Percentiles rank a stretch among this genome's conserved stretches.
Evolutionary conservation across 305 asterid species (phyloP).

Genomic region (Solanum chacoense): DNA sequence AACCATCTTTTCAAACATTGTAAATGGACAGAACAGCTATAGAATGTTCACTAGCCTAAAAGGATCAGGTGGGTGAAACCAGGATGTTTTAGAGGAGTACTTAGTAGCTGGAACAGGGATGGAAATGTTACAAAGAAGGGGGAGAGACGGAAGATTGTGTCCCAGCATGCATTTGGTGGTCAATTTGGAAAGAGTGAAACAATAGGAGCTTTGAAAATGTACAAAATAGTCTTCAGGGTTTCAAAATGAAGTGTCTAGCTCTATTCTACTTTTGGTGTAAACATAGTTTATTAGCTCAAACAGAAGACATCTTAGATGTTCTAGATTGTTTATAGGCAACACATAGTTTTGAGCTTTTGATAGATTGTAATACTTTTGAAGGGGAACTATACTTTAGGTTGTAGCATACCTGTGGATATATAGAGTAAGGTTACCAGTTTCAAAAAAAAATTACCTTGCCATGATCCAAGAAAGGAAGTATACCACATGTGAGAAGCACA

Average conservation of each 20-base stretch:
- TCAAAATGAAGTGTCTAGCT: background rate
- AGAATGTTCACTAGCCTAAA: background rate
- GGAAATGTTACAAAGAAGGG: background rate
- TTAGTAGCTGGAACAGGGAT: background rate
- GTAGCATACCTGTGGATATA: background rate
- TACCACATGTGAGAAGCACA: background rate
- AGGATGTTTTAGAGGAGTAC: background rate
- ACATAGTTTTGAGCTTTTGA: background rate
- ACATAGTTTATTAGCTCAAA: background rate
- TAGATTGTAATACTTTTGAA: background rate
- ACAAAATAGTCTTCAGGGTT: background rate
- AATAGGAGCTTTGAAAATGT: background rate
- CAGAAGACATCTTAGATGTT: background rate
- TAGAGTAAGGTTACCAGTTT: background rate
- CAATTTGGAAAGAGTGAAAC: background rate
- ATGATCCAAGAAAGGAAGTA: background rate
- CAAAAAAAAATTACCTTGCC: background rate
- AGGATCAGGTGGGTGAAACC: background rate
- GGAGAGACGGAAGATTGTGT: background rate
- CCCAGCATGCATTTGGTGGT: background rate
- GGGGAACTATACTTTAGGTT: background rate
- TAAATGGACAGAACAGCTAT: background rate
- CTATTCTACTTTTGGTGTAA: background rate
- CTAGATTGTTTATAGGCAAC: background rate
- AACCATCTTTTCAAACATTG: background rate